Evolutionary conservation across 164 flowering plant species (phyloP).

Genomic region (Magnolia changhungtana): DNA sequence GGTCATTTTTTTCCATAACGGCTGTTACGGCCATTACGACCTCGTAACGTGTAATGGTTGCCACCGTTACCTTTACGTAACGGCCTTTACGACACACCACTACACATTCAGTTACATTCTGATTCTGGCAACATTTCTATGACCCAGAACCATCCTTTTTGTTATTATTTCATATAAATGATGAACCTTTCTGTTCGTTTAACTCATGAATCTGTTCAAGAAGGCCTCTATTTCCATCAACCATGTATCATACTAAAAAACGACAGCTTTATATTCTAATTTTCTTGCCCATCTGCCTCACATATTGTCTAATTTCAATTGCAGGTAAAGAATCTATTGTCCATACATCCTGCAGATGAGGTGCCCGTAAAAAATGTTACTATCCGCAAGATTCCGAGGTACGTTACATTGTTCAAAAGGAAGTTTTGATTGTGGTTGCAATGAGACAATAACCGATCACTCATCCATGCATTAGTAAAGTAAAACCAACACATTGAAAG

Average conservation of each 20-base stretch:
- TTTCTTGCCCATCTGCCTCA: not conserved
- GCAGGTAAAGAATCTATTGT: not conserved
- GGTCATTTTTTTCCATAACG: too few relatives aligned
- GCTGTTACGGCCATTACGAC: too few relatives aligned
- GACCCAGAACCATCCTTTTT: not conserved
- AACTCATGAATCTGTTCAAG: not conserved
- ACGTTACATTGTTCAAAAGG: not conserved
- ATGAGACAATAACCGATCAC: not conserved
- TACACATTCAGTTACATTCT: not conserved
- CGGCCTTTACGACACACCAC: not conserved
- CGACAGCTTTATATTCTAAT: not conserved
- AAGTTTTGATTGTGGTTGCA: not conserved
- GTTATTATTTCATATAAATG: not conserved
- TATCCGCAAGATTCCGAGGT: slow-evolving; percentile 2
- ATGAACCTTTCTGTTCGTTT: not conserved
- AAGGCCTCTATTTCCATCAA: not conserved
- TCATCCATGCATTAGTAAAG: not conserved
- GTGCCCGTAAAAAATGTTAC: not conserved
- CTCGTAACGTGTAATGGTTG: not conserved
- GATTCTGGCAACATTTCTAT: not conserved
- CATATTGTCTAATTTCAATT: not conserved
- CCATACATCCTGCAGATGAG: not conserved
- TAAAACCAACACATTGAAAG: too few relatives aligned
- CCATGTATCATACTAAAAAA: not conserved
- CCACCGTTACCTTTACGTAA: not conserved